Conservation (phyloP, 495 filamentous ascomycete genomes). For the Podospora australis region DNA sequence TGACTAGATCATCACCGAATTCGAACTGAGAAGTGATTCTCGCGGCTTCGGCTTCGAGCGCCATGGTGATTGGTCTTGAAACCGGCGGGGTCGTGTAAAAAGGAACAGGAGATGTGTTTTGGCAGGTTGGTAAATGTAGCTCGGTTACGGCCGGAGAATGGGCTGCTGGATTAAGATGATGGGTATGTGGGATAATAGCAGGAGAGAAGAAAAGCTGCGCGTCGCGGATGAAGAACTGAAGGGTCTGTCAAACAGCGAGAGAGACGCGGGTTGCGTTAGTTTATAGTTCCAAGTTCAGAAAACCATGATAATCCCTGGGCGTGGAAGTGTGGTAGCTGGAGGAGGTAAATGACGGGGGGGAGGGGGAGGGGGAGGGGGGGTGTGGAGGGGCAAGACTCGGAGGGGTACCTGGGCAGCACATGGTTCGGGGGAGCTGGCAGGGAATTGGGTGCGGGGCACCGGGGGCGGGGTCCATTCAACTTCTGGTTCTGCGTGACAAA, state of each 20-base stretch:
- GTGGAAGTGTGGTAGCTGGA: neutral
- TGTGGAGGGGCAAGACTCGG: neutral
- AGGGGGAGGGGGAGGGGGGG: neutral
- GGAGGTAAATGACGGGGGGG: neutral
- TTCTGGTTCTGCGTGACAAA: neutral
- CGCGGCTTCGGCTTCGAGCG: conserved; percentile 66
- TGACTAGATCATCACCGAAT: conserved; percentile 70
- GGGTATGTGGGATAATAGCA: conserved; percentile 26
- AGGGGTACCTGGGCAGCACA: too few relatives aligned
- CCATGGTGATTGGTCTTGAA: conserved; percentile 45
- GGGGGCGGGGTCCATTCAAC: neutral
- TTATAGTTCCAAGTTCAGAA: neutral
- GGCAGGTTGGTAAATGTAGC: conserved; percentile 33
- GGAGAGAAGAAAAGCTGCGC: conserved; percentile 29
- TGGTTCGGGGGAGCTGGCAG: neutral
- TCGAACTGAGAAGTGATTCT: conserved; percentile 81
- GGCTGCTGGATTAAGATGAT: conserved; percentile 26
- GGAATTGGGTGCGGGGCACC: neutral
- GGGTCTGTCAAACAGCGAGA: conserved; percentile 11
- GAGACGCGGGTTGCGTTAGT: neutral
- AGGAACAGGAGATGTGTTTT: conserved; percentile 41
- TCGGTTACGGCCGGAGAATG: conserved; percentile 38
- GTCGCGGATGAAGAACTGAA: conserved; percentile 28
- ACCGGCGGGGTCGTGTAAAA: conserved; percentile 42
- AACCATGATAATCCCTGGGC: neutral